Evolutionary conservation across 306 rosid species (phyloP), one percentile per base, ranked within the genome.

Genomic region (Rosa persica): DNA sequence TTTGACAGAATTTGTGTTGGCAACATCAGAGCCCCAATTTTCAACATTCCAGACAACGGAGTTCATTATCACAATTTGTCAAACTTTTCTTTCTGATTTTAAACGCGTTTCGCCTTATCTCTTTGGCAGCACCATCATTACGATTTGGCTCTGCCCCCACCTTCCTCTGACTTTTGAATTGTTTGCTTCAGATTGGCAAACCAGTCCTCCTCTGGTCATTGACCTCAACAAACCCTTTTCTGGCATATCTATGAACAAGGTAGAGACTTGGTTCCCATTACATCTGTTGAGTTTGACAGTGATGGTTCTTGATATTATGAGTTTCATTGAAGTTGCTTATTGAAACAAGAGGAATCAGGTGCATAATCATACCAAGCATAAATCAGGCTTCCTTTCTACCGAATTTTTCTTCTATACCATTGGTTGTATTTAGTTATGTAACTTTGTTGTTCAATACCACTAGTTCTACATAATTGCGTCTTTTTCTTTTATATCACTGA

Each of bases 61-160:
- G 65, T 25, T n/a, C n/a, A 1, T 19, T 10, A 20, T 76, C 72
- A 19, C 2, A 12, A 10, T 57, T 64, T 38, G 70, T 55, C 78
- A 12, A 5, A 62, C 57, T 39, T 38, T 69, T 55, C 12, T 12
- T 2, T 47, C 12, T 52, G 64, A 74, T 44, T 12, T 52, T 51
- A 72, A 36, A 57, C 83, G 83, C 88, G 82, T 72, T 67, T 67
- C 72, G 52, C 61, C 8, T 23, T 74, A 39, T 39, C 22, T 22
- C 38, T 72, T 52, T 66, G 48, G 69, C 39, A 49, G 66, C 22
- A 47, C 40, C 8, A 57, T 17, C 54, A 52, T 22, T 44, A 58
- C 54, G 8, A 40, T 12, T 6, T 27, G 22, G 36, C 67, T 52
- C 36, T 65, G 67, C 62, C 83, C 74, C 69, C 75, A 51, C 75